Conservation (phyloP, 2,329 filamentous ascomycete species). For the Beauveria bassiana region DNA sequence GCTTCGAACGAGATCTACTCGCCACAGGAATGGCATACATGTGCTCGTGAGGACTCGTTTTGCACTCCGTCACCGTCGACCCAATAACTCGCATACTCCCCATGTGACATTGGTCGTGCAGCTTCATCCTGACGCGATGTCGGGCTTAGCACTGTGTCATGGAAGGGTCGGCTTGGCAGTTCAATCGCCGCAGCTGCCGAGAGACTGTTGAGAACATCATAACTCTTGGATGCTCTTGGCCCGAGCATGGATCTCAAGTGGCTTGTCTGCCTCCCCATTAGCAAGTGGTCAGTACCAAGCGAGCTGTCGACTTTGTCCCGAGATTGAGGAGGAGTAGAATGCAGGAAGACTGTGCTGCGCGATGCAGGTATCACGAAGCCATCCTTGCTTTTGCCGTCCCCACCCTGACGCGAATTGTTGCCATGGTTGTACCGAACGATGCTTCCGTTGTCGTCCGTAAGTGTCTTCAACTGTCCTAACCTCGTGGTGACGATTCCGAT, state of each 20-base stretch:
- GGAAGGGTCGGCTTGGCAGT: background rate
- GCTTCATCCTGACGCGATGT: background rate
- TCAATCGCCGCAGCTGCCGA: background rate
- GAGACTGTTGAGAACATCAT: background rate
- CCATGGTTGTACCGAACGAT: background rate
- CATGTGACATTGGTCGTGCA: background rate
- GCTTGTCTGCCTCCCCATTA: background rate
- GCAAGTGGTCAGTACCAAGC: background rate
- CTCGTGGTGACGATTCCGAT: constrained; percentile 1
- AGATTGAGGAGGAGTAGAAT: background rate
- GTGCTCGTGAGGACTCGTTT: constrained; percentile 12
- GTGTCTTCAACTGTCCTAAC: constrained; percentile 3
- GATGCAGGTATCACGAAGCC: constrained; percentile 15
- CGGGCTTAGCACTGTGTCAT: background rate
- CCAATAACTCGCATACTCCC: background rate
- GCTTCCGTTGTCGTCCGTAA: background rate
- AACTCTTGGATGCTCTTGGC: background rate
- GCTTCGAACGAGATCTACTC: constrained; percentile 29
- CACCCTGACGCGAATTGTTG: constrained; percentile 18
- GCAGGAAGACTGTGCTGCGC: background rate
- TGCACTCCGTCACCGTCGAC: constrained; percentile 3
- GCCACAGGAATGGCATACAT: constrained; percentile 44
- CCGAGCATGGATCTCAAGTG: background rate
- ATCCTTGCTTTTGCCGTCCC: constrained; percentile 11
- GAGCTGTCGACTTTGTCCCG: background rate